Base-by-base conservation (phyloP, 441 rosid genomes). In the Populus tomentosa region DNA sequence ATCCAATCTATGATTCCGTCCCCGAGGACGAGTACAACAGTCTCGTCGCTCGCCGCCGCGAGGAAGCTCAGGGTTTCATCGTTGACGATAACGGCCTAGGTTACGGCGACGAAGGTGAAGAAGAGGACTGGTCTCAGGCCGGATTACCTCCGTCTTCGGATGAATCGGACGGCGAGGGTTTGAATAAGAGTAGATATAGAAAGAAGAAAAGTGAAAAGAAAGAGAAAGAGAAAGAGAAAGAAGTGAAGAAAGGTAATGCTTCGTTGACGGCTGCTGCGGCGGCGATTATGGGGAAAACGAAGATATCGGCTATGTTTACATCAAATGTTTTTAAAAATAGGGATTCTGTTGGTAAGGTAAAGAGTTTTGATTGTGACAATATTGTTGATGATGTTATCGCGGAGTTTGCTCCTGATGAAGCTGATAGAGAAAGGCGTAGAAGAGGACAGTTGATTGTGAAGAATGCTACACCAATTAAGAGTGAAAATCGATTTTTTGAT, bases 81-180 rank as follows among this genome's bases (percentile, higher is more conserved):
- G 93, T 90, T 32, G 90, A 90, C 36, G 99, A 95, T 67, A 90
- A 87, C 7, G 95, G 87, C 65, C 85, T 92, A 1, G 99, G 99
- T 9, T 95, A 95, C 40, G 83, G 82, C 36, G 98, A 94, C 74
- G 94, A 90, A 59, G 99, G 97, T 6, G 89, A 89, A 56, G 99
- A 95, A 74, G 99, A 94, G 87, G 99, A 95, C 69, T 95, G 97
- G 95, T 79, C 92, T 24, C 83, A 73, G 20, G 83, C 93, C 6
- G 89, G 87, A 7, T 73, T 89, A 33, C 84, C 87, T 74, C 84
- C 74, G 18, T 92, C 94, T 0, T 91, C 98, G 0, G 97, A 90
- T 65, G 99, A 91, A 73, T 81, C 92, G 0, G 97, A 90, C 23
- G 93, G 89, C 32, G 87, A 71, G 0, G 81, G 69, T 32, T 36